Evolutionary conservation across 2,329 filamentous ascomycete genomes (phyloP).

Genomic region (Fusarium mangiferae): DNA sequence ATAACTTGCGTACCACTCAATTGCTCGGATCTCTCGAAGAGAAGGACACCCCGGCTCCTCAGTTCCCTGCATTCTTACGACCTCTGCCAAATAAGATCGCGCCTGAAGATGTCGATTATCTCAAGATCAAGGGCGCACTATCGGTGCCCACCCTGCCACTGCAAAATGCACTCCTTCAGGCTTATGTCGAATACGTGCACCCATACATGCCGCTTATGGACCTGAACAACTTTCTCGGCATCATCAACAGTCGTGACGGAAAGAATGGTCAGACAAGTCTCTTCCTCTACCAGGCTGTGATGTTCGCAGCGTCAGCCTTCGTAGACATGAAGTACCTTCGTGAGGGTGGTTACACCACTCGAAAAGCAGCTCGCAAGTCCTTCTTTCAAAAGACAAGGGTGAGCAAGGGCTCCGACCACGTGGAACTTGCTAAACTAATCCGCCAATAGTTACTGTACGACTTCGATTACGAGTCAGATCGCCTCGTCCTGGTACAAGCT

Average conservation of each 20-base stretch:
- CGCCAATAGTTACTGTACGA: conserved; percentile 80
- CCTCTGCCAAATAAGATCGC: conserved; percentile 81
- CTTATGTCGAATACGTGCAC: conserved; percentile 90
- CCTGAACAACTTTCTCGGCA: conserved; percentile 67
- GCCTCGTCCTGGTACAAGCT: conserved; percentile 87
- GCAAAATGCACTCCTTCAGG: conserved; percentile 82
- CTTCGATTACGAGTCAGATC: conserved; percentile 93
- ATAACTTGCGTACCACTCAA: conserved; percentile 54
- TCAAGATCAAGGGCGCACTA: conserved; percentile 85
- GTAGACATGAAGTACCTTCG: conserved; percentile 82
- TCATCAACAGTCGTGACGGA: conserved; percentile 74
- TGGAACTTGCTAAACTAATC: conserved; percentile 16
- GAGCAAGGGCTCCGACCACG: conserved; percentile 50
- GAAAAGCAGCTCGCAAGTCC: conserved; percentile 84
- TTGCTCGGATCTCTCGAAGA: conserved; percentile 60
- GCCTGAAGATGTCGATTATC: conserved; percentile 83
- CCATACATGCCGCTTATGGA: conserved; percentile 93
- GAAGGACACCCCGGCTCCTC: conserved; percentile 53
- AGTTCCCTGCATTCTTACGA: conserved; percentile 77
- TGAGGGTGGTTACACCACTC: conserved; percentile 78
- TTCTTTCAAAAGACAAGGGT: conserved; percentile 92
- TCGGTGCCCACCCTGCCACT: conserved; percentile 76
- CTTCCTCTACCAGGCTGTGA: conserved; percentile 90
- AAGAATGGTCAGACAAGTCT: conserved; percentile 79
- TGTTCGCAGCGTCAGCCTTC: conserved; percentile 92